Percentiles rank a stretch among this genome's conserved stretches.
These are phyloP conservation scores for Populus davidiana DNA, from an alignment of 345 rosid genomes.

Conservation along the genomic window DNA sequence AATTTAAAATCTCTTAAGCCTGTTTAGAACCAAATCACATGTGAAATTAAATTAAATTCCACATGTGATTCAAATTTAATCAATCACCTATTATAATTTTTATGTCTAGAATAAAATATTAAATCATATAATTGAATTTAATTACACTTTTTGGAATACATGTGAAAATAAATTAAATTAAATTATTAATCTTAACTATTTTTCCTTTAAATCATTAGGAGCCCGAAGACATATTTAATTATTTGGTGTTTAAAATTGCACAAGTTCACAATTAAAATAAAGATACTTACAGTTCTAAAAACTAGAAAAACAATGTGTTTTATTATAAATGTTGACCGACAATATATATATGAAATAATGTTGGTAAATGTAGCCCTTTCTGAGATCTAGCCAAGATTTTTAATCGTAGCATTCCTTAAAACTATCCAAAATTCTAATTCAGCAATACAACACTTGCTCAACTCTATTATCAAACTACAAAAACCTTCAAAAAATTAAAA, in stretches of 20 bases:
- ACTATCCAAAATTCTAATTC: not conserved
- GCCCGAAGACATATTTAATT: not conserved
- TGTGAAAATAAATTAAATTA: too few relatives aligned
- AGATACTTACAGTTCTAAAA: not conserved
- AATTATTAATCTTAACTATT: too few relatives aligned
- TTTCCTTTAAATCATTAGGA: not conserved
- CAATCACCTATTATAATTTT: too few relatives aligned
- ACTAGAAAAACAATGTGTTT: not conserved
- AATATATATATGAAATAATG: not conserved
- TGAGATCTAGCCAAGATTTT: too few relatives aligned
- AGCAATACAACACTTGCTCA: not conserved
- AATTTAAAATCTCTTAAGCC: too few relatives aligned
- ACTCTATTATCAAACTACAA: not conserved
- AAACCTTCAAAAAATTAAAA: not conserved
- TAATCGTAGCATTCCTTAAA: not conserved
- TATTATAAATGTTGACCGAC: not conserved
- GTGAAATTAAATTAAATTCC: too few relatives aligned
- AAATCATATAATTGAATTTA: too few relatives aligned
- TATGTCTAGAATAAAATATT: too few relatives aligned
- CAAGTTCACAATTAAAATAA: not conserved
- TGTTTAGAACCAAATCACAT: too few relatives aligned
- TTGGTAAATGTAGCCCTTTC: not conserved
- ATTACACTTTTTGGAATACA: too few relatives aligned
- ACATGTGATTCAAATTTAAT: too few relatives aligned
- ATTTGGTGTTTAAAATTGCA: not conserved